Evolutionary conservation across 352 stramenopile species (phyloP), one percentile per base, ranked within the genome.

Genomic region (Phytophthora meadii): DNA sequence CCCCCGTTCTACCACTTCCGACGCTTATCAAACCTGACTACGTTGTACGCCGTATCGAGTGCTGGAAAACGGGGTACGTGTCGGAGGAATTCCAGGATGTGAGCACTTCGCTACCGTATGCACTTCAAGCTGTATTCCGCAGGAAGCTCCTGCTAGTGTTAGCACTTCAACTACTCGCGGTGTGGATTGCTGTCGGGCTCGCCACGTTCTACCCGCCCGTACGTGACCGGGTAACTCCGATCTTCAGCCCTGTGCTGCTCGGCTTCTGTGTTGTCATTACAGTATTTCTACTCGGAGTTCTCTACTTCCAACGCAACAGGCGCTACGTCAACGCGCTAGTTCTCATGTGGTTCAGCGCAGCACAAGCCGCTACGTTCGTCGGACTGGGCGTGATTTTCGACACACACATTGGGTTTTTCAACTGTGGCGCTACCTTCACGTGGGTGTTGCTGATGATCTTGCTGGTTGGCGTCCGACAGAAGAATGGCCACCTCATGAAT

Each of bases 361-460:
- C 44, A 2, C 73, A 81, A 14, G 66, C 66, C 19, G 53, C 70
- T 27, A 65, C 78, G 22, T 74, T 81, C 45, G 61, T 70, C 6
- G 65, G 50, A 4, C n/a, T 83, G 19, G 69, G 66, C 12, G 61
- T 72, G 48, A 34, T 30, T 11, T 77, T 80, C 32, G 62, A 70
- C 47, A 74, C 72, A 8, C 55, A 82, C 52, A 45, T 82, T 34
- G 70, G 65, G 10, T 61, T 86, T 30, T 82, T 80, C 58, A 76
- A 75, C 34, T 81, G 74, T 28, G 56, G 61, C n/a, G 54, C 72
- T 7, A 75, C 69, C 0, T 81, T 81, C 42, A 47, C 64, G 24
- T 75, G 66, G 30, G 60, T 73, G n/a, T 3, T 79, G 15, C 37
- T 80, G 12, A 68, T 80, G 39, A 46, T 79, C 3, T 12, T 68